Base-by-base conservation (phyloP, 495 filamentous ascomycete genomes). In the Penicillium lividum region DNA sequence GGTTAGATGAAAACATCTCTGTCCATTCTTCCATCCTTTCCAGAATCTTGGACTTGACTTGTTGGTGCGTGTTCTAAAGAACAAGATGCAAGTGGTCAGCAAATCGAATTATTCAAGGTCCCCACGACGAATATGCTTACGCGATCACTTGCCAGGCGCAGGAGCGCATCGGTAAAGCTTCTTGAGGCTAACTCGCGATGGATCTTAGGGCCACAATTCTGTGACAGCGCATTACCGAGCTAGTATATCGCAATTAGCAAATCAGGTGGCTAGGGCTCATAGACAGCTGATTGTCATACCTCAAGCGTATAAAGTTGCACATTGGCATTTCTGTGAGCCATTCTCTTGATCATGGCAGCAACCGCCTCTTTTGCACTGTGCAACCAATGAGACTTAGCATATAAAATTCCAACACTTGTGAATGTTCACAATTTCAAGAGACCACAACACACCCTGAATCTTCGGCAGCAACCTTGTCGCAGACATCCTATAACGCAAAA, bases 281-380 rank as follows among this genome's bases (percentile, higher is more conserved):
- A 45, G 6, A 3, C 22, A 30, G 31, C 8, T 8, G 40, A 22
- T 3, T 16, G 46, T 57, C 82, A 47, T 64, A 94, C 92, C 83
- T 98, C 94, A 56, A 98, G 82, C 18, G 94, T 98, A 70, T 98
- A 98, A 33, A 98, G 82, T 76, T 98, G 94, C n/a, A 98, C 94
- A 75, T 98, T 98, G 56, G 94, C 94, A 76, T 98, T 98, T 59
- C 94, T 86, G 76, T 98, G 93, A 55, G 94, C 95, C 61, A 98
- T 80, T 57, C 94, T 82, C 77, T 97, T 98, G 72, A 98, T 98
- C 82, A 98, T 82, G 58, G 90, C 89, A 60, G 92, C 90, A 59
- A 98, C 91, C 16, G 86, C 92, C 78, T 98, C 93, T 76, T 96
- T 96, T 51, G 92, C 82, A 44, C 92, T 83, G 54, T 53, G 33